Conservation (phyloP, 2,329 filamentous ascomycete genomes). For the Calonectria multiphialidica region DNA sequence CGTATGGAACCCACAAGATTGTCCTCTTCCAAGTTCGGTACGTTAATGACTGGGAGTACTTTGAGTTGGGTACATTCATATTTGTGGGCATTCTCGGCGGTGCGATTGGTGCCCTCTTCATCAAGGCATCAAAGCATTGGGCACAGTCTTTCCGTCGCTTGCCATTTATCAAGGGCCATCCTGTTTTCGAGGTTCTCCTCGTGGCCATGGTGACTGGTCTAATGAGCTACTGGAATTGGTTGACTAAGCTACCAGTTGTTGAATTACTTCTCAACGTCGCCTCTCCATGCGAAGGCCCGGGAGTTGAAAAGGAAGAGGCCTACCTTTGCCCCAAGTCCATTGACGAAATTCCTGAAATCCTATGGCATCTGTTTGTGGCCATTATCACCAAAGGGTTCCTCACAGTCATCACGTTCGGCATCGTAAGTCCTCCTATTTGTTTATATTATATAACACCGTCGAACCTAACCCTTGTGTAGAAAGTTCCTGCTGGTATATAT, state of each 20-base stretch:
- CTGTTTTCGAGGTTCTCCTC: slow-evolving; percentile 87
- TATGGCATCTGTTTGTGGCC: slow-evolving; percentile 78
- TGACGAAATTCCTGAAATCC: slow-evolving; percentile 83
- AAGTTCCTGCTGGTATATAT: slow-evolving; percentile 96
- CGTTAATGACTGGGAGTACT: slow-evolving; percentile 90
- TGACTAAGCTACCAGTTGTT: slow-evolving; percentile 90
- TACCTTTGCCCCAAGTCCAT: slow-evolving; percentile 81
- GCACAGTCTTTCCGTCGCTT: slow-evolving; percentile 89
- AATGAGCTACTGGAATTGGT: slow-evolving; percentile 91
- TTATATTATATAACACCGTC: too few relatives aligned
- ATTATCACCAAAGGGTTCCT: slow-evolving; percentile 92
- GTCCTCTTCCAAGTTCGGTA: slow-evolving; percentile 97
- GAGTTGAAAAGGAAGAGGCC: slow-evolving; percentile 71
- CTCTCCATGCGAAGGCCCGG: slow-evolving; percentile 83
- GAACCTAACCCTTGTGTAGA: slow-evolving; percentile 58
- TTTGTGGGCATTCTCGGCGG: slow-evolving; percentile 90
- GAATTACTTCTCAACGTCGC: slow-evolving; percentile 92
- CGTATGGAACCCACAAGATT: slow-evolving; percentile 96
- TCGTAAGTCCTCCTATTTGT: slow-evolving; percentile 62
- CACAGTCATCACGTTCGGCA: slow-evolving; percentile 92
- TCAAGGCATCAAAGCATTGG: slow-evolving; percentile 94
- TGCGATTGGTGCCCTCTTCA: slow-evolving; percentile 88
- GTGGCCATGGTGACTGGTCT: slow-evolving; percentile 89
- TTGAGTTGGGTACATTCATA: slow-evolving; percentile 88
- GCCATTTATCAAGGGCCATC: slow-evolving; percentile 82